A percentile compares a stretch with the other conserved stretches of the same genome.
phyloP scores from a whole-genome alignment of 768 basidiomycete genomes.

The Lactifluus pinguis region DNA sequence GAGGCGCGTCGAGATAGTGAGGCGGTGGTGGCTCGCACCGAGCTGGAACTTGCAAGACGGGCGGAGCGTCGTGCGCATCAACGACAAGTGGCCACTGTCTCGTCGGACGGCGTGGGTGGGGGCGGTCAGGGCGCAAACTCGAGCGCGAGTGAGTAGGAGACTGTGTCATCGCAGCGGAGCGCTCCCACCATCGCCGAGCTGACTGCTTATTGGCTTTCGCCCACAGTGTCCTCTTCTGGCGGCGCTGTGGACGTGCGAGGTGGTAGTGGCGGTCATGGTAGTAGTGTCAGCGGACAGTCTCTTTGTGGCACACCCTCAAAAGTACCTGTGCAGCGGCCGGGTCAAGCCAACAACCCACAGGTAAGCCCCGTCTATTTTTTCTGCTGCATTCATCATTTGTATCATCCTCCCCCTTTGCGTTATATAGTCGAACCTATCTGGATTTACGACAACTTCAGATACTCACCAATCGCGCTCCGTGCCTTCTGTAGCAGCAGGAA shows the following conservation, averaged over 20 bases:
- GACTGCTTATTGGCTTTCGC: slow-evolving; percentile 1
- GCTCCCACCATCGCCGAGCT: neutral
- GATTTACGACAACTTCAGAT: neutral
- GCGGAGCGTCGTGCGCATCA: slow-evolving; percentile 55
- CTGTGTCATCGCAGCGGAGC: neutral
- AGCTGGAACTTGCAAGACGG: slow-evolving; percentile 63
- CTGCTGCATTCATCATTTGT: too few relatives aligned
- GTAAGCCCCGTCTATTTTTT: neutral
- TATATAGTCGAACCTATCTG: neutral
- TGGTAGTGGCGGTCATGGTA: slow-evolving; percentile 26
- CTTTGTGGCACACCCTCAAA: slow-evolving; percentile 19
- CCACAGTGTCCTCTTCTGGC: neutral
- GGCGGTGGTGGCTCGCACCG: slow-evolving; percentile 64
- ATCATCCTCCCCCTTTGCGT: too few relatives aligned
- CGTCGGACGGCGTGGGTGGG: slow-evolving; percentile 16
- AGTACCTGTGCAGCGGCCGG: neutral
- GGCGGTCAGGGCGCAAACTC: slow-evolving; percentile 23
- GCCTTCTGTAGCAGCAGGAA: neutral
- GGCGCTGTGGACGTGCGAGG: too few relatives aligned
- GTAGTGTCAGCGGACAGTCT: slow-evolving; percentile 25
- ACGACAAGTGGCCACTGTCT: slow-evolving; percentile 14
- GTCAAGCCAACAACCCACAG: neutral
- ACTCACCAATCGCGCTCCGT: neutral
- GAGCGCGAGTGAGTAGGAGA: slow-evolving; percentile 9
- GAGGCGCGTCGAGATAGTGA: slow-evolving; percentile 68